Conservation (phyloP, 352 stramenopile species). For the Phytopythium chamaehyphon region DNA sequence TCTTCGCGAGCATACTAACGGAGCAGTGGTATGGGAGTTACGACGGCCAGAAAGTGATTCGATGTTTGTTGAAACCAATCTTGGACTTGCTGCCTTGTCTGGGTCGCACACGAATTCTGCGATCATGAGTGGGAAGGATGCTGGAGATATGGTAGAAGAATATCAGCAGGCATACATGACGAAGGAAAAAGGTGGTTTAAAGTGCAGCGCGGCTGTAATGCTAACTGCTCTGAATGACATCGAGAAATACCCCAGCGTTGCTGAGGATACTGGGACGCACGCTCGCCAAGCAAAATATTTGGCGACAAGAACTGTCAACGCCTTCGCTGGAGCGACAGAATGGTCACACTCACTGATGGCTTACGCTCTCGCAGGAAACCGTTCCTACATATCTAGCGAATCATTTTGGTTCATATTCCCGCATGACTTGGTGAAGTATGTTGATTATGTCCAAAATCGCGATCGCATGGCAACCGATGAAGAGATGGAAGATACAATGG, state of each 20-base stretch:
- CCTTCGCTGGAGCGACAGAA: background rate
- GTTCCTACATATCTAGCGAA: background rate
- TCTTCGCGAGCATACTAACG: background rate
- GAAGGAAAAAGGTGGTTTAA: background rate
- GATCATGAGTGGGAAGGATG: background rate
- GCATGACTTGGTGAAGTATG: background rate
- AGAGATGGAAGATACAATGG: background rate
- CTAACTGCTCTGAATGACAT: background rate
- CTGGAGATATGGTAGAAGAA: background rate
- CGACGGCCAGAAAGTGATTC: background rate
- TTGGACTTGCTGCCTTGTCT: background rate
- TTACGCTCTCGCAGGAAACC: background rate
- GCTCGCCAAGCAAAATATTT: background rate
- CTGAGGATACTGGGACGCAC: background rate
- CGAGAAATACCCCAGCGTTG: background rate
- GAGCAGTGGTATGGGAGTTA: background rate
- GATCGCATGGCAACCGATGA: background rate
- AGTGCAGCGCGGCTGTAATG: background rate
- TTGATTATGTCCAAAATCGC: background rate
- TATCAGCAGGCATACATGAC: constrained; percentile 1
- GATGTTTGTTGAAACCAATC: constrained; percentile 10
- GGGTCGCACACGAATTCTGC: background rate
- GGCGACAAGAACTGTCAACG: background rate
- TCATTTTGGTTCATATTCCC: background rate
- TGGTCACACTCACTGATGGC: background rate